Evolutionary conservation across 331 rosid genomes (phyloP), one percentile per base, ranked within the genome.

Genomic region (Pyracantha coccinea): DNA sequence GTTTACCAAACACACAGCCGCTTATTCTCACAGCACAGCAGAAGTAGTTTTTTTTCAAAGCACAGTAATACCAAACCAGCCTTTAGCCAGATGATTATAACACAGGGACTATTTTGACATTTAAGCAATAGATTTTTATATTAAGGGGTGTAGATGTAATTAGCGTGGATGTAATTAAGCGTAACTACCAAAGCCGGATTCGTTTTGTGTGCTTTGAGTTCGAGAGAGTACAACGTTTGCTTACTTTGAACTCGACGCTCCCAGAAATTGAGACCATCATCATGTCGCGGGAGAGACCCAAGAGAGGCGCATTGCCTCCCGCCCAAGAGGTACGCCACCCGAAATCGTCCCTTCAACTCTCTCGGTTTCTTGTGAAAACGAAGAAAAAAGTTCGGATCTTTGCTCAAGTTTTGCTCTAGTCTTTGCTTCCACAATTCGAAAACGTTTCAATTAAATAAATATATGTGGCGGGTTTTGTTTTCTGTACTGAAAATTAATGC

Each of bases 271-370:
- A 70, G 66, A 79, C 67, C 76, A 87, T 64, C 50, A 79, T 45
- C 80, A 94, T 92, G 99, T 92, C 99, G 75, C 85, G 89, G 33
- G 92, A 81, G 84, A 92, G 93, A 87, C 80, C 84, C 74, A 92
- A 25, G 76, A 83, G 86, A 81, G 78, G 68, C 58, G 83, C 84
- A 12, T 87, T 92, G 35, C 99, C 99, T 77, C 97, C 97, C 24
- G 99, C 82, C 69, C 88, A 80, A 74, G 92, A 89, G 99, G 99
- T 92, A 82, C 24, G 17, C 3, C 10, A 9, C 7, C 8, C 21
- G 9, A 76, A 52, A 32, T 44, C 19, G 19, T 29, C 12, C 20
- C 17, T 6, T 6, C 10, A 0, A 50, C 8, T 0, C 2, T 9
- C 31, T 60, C 25, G 31, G 23, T 23, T 69, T 57, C 2, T 41